phyloP scores from a whole-genome alignment of 768 basidiomycete genomes.

The Podaxis rugospora region DNA sequence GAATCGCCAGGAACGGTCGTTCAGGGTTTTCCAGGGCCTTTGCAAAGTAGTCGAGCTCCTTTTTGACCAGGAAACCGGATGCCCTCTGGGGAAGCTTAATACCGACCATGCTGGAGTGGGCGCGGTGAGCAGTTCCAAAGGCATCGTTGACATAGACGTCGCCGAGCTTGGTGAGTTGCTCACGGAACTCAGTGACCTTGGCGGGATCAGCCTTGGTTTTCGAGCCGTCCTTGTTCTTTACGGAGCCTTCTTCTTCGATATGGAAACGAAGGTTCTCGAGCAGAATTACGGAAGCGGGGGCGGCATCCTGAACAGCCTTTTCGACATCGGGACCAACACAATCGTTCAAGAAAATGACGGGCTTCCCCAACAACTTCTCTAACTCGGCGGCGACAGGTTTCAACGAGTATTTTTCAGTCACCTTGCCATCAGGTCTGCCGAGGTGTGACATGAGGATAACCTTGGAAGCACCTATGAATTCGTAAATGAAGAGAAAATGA shows the following conservation, averaged over 20 bases:
- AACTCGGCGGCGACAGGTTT: constrained; percentile 82
- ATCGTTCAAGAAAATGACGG: constrained; percentile 79
- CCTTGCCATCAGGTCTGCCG: constrained; percentile 93
- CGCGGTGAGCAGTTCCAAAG: constrained; percentile 97
- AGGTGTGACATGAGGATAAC: constrained; percentile 98
- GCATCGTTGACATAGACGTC: constrained; percentile 99
- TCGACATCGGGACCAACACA: constrained; percentile 87
- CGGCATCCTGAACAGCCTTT: constrained; percentile 62
- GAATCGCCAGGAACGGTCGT: constrained; percentile 94
- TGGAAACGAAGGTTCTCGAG: constrained; percentile 99
- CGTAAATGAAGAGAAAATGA: constrained; percentile 3
- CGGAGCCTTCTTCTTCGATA: constrained; percentile 94
- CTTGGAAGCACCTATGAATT: constrained; percentile 59
- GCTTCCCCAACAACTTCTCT: constrained; percentile 62
- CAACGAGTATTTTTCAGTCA: constrained; percentile 85
- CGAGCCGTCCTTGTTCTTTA: constrained; percentile 89
- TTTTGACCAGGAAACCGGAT: constrained; percentile 95
- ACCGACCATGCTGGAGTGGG: constrained; percentile 98
- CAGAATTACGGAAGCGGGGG: constrained; percentile 71
- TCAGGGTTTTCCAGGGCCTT: constrained; percentile 95
- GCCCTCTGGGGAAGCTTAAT: constrained; percentile 89
- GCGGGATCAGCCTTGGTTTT: constrained; percentile 92
- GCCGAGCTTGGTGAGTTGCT: constrained; percentile 84
- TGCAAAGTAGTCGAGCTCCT: constrained; percentile 97
- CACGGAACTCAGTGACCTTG: constrained; percentile 78